Evolutionary conservation across 2,329 filamentous ascomycete genomes (phyloP).

Genomic region (Cladosporium velox): DNA sequence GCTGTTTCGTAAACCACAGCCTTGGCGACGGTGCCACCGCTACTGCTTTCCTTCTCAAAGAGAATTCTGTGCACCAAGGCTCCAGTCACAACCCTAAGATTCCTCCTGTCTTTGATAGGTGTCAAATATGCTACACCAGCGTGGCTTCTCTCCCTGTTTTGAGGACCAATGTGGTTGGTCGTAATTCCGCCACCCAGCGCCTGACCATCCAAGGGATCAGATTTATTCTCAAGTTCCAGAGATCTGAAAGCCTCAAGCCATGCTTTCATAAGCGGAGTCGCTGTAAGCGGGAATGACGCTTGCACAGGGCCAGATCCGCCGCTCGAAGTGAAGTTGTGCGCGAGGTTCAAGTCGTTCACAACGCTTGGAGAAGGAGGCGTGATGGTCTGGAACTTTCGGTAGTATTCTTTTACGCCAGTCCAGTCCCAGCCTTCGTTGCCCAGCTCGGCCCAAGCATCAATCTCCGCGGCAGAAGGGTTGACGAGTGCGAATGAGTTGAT

Average conservation of each 20-base stretch:
- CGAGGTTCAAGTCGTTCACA: conserved; percentile 19
- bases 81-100: conserved; percentile 24
- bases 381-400: conserved; percentile 14
- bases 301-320: conserved; percentile 26
- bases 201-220: conserved; percentile 22
- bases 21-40: conserved; percentile 9
- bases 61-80: conserved; percentile 25
- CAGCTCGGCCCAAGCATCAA: conserved; percentile 40
- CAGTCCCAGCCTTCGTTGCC: conserved; percentile 44
- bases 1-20: conserved; percentile 21
- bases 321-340: conserved; percentile 22
- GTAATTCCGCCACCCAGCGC: conserved; percentile 1
- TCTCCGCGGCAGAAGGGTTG: conserved; percentile 39
- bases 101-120: conserved; percentile 22
- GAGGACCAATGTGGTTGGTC: conserved; percentile 17
- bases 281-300: conserved; percentile 20
- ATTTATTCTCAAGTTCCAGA: conserved; percentile 21
- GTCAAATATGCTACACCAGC: conserved; percentile 29
- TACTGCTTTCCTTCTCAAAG: conserved; percentile 12
- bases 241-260: conserved; percentile 26
- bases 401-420: conserved; percentile 28
- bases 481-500: conserved; percentile 35
- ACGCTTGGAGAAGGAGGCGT: not conserved
- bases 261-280: conserved; percentile 19
- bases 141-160: conserved; percentile 27